phyloP scores from a whole-genome alignment of 352 stramenopile species.

The Pythium dissimile region DNA sequence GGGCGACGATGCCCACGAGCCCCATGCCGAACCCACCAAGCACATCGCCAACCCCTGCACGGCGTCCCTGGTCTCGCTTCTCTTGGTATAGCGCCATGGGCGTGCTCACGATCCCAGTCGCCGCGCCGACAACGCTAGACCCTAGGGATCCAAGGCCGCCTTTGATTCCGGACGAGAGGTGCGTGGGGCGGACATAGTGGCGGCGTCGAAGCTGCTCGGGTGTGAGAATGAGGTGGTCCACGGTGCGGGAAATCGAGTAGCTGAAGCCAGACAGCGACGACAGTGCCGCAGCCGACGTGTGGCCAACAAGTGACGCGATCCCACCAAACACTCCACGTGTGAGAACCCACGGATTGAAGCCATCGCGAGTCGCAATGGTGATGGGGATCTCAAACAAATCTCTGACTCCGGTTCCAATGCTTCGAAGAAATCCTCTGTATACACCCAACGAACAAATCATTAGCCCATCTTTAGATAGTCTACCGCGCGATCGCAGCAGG shows the following conservation, averaged over 20 bases:
- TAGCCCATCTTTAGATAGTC: background rate
- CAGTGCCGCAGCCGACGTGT: conserved; percentile 63
- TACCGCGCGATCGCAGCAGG: background rate
- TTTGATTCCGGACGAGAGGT: conserved; percentile 58
- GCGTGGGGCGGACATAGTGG: conserved; percentile 63
- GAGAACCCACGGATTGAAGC: conserved; percentile 75
- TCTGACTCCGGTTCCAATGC: conserved; percentile 59
- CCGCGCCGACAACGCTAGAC: conserved; percentile 71
- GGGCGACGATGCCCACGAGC: conserved; percentile 72
- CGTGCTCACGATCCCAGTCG: conserved; percentile 71
- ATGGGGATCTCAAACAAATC: conserved; percentile 79
- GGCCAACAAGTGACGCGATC: conserved; percentile 66
- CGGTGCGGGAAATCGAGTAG: conserved; percentile 75
- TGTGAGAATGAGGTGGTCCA: conserved; percentile 76
- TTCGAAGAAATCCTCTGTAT: conserved; percentile 69
- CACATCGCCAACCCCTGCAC: conserved; percentile 58
- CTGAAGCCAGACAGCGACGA: conserved; percentile 77
- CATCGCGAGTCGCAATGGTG: conserved; percentile 48
- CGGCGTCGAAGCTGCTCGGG: conserved; percentile 53
- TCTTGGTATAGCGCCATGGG: conserved; percentile 75
- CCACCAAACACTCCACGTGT: conserved; percentile 68
- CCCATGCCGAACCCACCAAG: conserved; percentile 74
- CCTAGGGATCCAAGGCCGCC: conserved; percentile 66
- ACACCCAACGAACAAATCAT: background rate
- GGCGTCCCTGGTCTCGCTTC: conserved; percentile 52